Conservation (phyloP, 768 basidiomycete species). For the Russula ochroleuca region DNA sequence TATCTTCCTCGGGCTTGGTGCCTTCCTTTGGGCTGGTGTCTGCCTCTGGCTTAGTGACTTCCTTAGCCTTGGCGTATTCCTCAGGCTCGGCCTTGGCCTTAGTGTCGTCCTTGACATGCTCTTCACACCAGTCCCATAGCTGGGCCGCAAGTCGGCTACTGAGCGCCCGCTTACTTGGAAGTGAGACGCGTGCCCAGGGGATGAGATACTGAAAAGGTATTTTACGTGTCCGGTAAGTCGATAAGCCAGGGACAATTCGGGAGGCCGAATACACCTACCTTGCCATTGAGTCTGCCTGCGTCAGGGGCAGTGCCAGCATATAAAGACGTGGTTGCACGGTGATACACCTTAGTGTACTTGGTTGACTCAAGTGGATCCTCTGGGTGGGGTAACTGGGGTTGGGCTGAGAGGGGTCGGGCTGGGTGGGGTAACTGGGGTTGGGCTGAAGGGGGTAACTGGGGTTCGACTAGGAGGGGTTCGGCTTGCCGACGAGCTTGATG, state of each 20-base stretch:
- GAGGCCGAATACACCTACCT: background rate
- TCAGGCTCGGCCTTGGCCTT: background rate
- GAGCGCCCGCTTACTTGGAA: slow-evolving; percentile 13
- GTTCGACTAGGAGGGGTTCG: no score
- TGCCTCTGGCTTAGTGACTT: no score
- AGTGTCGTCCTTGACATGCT: slow-evolving; percentile 18
- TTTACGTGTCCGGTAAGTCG: background rate
- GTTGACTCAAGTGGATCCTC: no score
- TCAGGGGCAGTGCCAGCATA: slow-evolving; percentile 6
- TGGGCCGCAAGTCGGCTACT: slow-evolving; percentile 19
- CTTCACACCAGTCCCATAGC: slow-evolving; percentile 32
- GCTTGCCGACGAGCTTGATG: no score
- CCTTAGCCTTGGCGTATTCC: background rate
- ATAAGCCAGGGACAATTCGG: background rate
- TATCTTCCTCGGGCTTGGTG: background rate
- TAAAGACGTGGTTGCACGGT: slow-evolving; percentile 8
- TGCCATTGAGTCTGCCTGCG: slow-evolving; percentile 5
- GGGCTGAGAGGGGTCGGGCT: no score
- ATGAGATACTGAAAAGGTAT: slow-evolving; percentile 22
- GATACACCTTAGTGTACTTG: background rate
- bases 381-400: no score
- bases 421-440: no score
- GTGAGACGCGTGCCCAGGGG: slow-evolving; percentile 19
- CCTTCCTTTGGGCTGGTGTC: no score
- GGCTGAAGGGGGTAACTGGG: no score